phyloP scores from a whole-genome alignment of 2,329 filamentous ascomycete species.

The Diaporthe sp. region DNA sequence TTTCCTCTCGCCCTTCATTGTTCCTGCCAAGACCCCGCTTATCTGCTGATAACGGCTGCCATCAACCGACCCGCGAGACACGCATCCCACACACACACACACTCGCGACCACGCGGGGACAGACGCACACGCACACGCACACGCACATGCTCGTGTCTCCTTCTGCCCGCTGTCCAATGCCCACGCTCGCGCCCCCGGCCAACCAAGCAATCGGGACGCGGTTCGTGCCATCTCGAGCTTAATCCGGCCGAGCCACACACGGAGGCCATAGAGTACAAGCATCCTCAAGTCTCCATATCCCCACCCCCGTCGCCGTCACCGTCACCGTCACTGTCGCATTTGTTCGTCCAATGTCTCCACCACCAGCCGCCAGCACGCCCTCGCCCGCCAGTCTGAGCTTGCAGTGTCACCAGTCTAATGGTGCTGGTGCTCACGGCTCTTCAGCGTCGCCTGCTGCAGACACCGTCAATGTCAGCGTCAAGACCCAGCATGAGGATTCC shows the following conservation, averaged over 20 bases:
- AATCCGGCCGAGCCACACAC: conserved; percentile 19
- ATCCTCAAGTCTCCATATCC: conserved; percentile 14
- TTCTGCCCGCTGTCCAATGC: not conserved
- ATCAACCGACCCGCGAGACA: conserved; percentile 22
- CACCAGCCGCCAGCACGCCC: conserved; percentile 13
- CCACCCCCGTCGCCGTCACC: not conserved
- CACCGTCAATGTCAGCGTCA: conserved; percentile 33
- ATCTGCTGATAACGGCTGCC: conserved; percentile 26
- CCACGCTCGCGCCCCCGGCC: conserved; percentile 6
- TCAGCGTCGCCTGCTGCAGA: conserved; percentile 35
- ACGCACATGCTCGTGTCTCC: not conserved
- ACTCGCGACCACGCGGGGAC: not conserved
- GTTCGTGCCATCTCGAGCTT: conserved; percentile 29
- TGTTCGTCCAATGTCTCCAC: conserved; percentile 27
- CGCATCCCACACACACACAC: conserved; percentile 15
- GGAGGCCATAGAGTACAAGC: not conserved
- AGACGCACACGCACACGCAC: not conserved
- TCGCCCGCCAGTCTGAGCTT: conserved; percentile 28
- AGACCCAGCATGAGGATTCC: conserved; percentile 32
- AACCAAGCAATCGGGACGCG: conserved; percentile 30
- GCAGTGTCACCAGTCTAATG: conserved; percentile 10
- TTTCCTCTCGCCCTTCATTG: conserved; percentile 19
- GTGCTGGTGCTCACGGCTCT: conserved; percentile 4
- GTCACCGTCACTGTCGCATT: conserved; percentile 20
- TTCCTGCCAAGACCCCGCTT: conserved; percentile 27